Conservation (phyloP, 495 filamentous ascomycete genomes). For the Aspergillus sparsus region DNA sequence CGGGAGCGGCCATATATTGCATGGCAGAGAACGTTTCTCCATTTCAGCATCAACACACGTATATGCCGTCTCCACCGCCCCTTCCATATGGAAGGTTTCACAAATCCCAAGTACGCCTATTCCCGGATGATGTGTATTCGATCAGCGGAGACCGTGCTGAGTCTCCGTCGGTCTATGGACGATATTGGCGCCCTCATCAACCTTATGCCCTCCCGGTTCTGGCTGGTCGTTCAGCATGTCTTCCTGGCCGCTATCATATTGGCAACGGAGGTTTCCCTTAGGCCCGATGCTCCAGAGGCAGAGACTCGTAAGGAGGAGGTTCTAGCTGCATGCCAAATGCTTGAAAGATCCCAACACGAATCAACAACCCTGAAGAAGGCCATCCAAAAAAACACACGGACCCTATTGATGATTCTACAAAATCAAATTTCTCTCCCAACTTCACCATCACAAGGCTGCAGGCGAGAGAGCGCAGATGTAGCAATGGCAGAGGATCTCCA, state of each 20-base stretch:
- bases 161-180: slow-evolving; percentile 32
- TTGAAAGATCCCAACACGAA: slow-evolving; percentile 30
- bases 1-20: slow-evolving; percentile 30
- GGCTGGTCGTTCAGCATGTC: slow-evolving; percentile 32
- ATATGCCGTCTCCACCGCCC: slow-evolving; percentile 35
- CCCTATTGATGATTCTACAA: slow-evolving; percentile 1
- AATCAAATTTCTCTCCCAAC: too few relatives aligned
- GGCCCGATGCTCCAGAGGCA: slow-evolving; percentile 27
- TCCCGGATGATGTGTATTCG: slow-evolving; percentile 30
- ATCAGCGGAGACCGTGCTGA: slow-evolving; percentile 31
- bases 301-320: slow-evolving; percentile 28
- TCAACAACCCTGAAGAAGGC: slow-evolving; percentile 25
- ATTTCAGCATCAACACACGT: slow-evolving; percentile 31
- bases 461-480: too few relatives aligned
- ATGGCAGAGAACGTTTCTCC: slow-evolving; percentile 25
- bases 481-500: too few relatives aligned
- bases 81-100: slow-evolving; percentile 31
- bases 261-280: slow-evolving; percentile 34
- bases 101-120: slow-evolving; percentile 32
- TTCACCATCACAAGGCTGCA: too few relatives aligned
- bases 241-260: slow-evolving; percentile 34
- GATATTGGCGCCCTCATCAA: slow-evolving; percentile 19
- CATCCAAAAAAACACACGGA: slow-evolving; percentile 33
- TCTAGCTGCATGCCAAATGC: slow-evolving; percentile 25
- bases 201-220: slow-evolving; percentile 24